Conservation (phyloP, 495 filamentous ascomycete species). For the Cenococcum geophilum region DNA sequence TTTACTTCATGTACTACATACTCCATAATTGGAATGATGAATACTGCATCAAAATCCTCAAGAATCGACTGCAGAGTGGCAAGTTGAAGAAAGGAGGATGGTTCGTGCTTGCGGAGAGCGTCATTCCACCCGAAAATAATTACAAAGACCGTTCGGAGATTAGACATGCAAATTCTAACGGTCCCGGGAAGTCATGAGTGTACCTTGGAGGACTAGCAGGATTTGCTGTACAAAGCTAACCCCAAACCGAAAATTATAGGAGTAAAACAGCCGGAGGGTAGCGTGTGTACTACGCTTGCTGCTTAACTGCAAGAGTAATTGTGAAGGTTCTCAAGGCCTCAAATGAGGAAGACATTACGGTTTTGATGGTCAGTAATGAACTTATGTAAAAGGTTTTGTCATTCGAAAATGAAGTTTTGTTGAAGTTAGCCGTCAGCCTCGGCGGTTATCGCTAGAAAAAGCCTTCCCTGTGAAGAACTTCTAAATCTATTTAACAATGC, state of each 20-base stretch:
- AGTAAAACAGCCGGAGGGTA: neutral
- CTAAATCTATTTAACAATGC: too few relatives aligned
- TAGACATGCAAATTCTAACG: slow-evolving; percentile 1
- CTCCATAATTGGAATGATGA: slow-evolving; percentile 7
- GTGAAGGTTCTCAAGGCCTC: too few relatives aligned
- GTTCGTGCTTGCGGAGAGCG: slow-evolving; percentile 1
- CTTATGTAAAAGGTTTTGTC: too few relatives aligned
- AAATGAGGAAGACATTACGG: too few relatives aligned
- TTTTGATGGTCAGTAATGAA: too few relatives aligned
- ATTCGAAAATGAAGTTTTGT: too few relatives aligned
- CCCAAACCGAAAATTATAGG: neutral
- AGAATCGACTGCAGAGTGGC: neutral
- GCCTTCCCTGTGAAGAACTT: too few relatives aligned
- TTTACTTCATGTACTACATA: slow-evolving; percentile 8
- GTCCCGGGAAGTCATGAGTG: neutral
- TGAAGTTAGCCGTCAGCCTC: too few relatives aligned
- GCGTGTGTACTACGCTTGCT: neutral
- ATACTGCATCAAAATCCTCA: slow-evolving; percentile 8
- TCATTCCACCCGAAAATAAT: neutral
- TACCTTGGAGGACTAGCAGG: slow-evolving; percentile 1
- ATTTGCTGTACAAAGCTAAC: neutral
- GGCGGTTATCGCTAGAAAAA: too few relatives aligned
- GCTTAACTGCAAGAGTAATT: too few relatives aligned
- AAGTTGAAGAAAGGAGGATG: slow-evolving; percentile 3
- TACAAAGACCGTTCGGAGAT: neutral